phyloP scores from a whole-genome alignment of 371 early-diverging fungal genomes.

The Nematocida displodere region DNA sequence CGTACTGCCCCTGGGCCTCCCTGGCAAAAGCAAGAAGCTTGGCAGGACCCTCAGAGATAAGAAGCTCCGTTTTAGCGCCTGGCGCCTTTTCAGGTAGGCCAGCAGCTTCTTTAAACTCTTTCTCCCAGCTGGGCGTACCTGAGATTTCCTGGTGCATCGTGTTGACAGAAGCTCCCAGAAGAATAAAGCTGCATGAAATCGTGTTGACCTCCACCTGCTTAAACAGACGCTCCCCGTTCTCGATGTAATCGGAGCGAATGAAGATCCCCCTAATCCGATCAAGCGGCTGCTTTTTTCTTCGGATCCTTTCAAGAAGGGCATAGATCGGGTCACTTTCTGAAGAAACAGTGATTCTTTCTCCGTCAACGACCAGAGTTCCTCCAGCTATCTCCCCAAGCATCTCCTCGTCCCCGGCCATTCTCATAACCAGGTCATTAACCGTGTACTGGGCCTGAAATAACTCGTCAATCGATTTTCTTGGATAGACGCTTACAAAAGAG shows the following conservation, averaged over 20 bases:
- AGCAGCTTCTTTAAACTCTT: conserved; percentile 13
- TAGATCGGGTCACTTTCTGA: neutral
- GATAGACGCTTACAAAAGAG: neutral
- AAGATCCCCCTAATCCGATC: conserved; percentile 2
- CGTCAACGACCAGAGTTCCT: neutral
- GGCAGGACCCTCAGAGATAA: neutral
- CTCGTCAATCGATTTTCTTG: neutral
- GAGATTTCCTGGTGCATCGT: conserved; percentile 20
- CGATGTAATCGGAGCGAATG: conserved; percentile 52
- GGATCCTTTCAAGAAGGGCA: neutral
- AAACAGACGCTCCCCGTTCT: conserved; percentile 7
- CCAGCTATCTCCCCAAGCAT: neutral
- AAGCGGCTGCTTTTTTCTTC: neutral
- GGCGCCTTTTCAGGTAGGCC: conserved; percentile 15
- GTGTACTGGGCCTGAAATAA: neutral
- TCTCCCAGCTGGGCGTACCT: neutral
- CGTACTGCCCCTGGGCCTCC: neutral
- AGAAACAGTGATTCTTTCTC: neutral
- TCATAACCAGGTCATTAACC: neutral
- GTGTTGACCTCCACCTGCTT: conserved; percentile 59
- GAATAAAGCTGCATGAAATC: conserved; percentile 44
- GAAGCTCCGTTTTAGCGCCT: neutral
- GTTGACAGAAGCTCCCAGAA: conserved; percentile 28
- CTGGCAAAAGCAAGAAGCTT: conserved; percentile 1
- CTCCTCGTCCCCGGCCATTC: neutral